These are phyloP conservation scores for Debaryomycetaceae sp. DNA, from an alignment of 1,139 yeast genomes.

Conservation along the genomic window DNA sequence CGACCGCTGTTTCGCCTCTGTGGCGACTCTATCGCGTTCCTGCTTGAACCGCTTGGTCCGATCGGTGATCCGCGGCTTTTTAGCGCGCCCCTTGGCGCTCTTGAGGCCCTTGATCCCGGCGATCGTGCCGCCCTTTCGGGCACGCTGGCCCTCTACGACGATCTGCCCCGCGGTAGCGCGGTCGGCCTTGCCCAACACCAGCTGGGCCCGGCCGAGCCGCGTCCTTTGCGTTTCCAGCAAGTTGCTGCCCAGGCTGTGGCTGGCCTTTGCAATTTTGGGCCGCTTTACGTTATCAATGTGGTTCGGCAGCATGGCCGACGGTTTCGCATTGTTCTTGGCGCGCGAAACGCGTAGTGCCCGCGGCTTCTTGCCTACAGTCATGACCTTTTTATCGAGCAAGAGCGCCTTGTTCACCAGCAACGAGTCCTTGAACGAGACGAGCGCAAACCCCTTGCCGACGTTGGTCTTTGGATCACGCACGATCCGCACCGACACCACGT, in stretches of 20 bases:
- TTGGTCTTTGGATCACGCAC: constrained; percentile 90
- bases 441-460: constrained; percentile 95
- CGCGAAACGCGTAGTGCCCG: constrained; percentile 73
- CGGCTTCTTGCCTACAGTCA: constrained; percentile 29
- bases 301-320: constrained; percentile 35
- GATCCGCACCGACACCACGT: constrained; percentile 79
- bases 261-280: constrained; percentile 8
- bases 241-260: constrained; percentile 11
- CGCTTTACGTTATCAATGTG: constrained; percentile 28
- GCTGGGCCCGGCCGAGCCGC: constrained; percentile 67
- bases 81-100: constrained; percentile 29
- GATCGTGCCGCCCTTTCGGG: constrained; percentile 54
- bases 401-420: constrained; percentile 77
- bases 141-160: constrained; percentile 69
- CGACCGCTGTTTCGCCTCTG: constrained; percentile 5
- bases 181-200: constrained; percentile 70
- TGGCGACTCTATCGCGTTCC: constrained; percentile 17
- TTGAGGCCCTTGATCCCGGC: constrained; percentile 48
- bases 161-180: constrained; percentile 50
- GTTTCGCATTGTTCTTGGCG: constrained; percentile 50
- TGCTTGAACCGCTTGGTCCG: constrained; percentile 51
- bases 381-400: constrained; percentile 60
- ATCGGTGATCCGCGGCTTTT: constrained; percentile 59
- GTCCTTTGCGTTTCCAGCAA: constrained; percentile 62
- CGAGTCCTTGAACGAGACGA: constrained; percentile 81